Base-by-base conservation (phyloP, 768 basidiomycete species). In the Tricholoma saponaceum region DNA sequence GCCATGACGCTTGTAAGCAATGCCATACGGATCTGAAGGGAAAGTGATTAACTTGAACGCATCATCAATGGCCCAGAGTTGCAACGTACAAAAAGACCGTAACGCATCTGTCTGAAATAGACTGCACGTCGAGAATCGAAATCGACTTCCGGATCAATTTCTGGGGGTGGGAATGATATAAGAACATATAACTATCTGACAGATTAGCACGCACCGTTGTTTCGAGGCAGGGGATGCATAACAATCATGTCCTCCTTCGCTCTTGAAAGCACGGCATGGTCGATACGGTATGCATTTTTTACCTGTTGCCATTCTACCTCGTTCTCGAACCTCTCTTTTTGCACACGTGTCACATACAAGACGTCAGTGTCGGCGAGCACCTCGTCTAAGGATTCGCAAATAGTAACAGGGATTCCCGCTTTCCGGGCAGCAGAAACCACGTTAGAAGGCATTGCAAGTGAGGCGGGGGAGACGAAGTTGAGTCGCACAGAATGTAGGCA, bases 141-240 rank as follows among this genome's bases (percentile, higher is more conserved):
- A 72, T 99, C 97, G 46, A 99, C 95, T 70, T 96, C 95, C 2
- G 94, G 92, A 69, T 98, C 96, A 65, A 99, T 98, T 89, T 99
- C 97, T 94, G 63, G 3, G n/a, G 23, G 59, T 46, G 16, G 33
- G 57, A 58, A 4, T 28, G 28, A 28, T 4, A 28, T 69, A 56
- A 66, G 56, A 58, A 54, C 39, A 28, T 22, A 28, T 16, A 37
- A 23, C 0, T 5, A 5, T 43, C 4, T n/a, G 39, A 12, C 49
- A 10, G 28, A 32, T 7, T 9, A 50, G 51, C 30, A 58, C 83
- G 61, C 61, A 87, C 92, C 92, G 58, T 92, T 93, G 52, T 96
- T 86, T 66, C 97, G 76, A 13, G 97, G 97, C 20, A 99, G 78
- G 18, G 97, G 97, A 72, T 99, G 97, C 95, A 99, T 96, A 62